Evolutionary conservation across 1,284 basidiomycete species (phyloP), one percentile per base, ranked within the genome.

Genomic region (Paramarasmius palmivorus): DNA sequence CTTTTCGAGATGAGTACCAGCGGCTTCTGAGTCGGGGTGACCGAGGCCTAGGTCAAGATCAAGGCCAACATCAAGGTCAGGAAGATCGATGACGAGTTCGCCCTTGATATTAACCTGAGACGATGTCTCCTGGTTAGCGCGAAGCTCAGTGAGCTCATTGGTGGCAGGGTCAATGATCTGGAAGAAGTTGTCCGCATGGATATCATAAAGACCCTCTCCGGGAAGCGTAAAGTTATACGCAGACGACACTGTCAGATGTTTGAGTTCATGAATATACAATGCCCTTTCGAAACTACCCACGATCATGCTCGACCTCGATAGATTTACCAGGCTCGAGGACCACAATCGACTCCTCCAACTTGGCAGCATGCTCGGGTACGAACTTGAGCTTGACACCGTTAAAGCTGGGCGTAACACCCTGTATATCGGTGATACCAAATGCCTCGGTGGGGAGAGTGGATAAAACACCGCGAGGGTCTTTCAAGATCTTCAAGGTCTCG

Each of bases 201-300:
- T 67, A 39, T 69, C 65, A 65, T 79, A 81, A 19, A 63, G 59
- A 45, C 72, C 73, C 17, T 60, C 70, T 25, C 75, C 74, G 6
- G 72, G 61, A 10, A 57, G 34, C n/a, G 73, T 75, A 65, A 80
- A 77, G 67, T 79, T 76, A 66, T 80, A 82, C 1, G 75, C 72
- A 41, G 69, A 59, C 15, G 73, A 71, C 44, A 79, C 77, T 79
- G 49, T n/a, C n/a, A n/a, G n/a, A n/a, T n/a, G n/a, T n/a, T n/a
- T n/a, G n/a, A n/a, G 14, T 40, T 12, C 19, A 39, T 40, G 36
- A 39, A 29, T 50, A 34, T 49, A 22, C 22, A 37, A 38, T 20
- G 50, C 4, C 44, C n/a, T 20, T 4, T 44, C 25, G 52, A 1
- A 3, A 42, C 29, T 10, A 68, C 75, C 57, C 59, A 80, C 77